These are phyloP conservation scores for Macrotyloma uniflorum DNA, from an alignment of 306 rosid genomes.

Conservation along the genomic window DNA sequence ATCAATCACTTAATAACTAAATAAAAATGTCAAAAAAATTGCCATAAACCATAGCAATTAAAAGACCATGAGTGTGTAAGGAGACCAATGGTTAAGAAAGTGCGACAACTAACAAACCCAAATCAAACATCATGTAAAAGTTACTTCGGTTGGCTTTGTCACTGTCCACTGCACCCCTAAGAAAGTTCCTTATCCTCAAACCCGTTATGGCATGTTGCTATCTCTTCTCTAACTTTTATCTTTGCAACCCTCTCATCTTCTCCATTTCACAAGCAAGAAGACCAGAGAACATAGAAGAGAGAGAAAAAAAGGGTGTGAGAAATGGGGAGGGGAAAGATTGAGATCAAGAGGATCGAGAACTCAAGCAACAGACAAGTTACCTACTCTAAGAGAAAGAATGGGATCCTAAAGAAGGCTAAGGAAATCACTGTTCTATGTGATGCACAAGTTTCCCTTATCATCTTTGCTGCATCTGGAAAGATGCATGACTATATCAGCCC, in stretches of 20 bases:
- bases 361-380: conserved; percentile 77
- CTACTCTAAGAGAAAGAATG: conserved; percentile 75
- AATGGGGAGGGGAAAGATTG: conserved; percentile 97
- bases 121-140: conserved; percentile 43
- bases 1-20: neutral
- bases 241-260: conserved; percentile 1
- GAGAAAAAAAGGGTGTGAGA: neutral
- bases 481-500: conserved; percentile 68
- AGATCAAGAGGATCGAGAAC: conserved; percentile 88
- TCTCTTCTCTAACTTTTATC: conserved; percentile 25
- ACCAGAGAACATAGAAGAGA: neutral
- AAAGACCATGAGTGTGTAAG: conserved; percentile 2
- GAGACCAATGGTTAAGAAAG: conserved; percentile 40
- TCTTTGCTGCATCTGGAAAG: conserved; percentile 58
- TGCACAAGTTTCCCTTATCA: conserved; percentile 70
- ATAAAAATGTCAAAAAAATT: neutral
- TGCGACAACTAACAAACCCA: conserved; percentile 34
- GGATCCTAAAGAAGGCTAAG: conserved; percentile 74
- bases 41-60: neutral
- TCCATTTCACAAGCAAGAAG: conserved; percentile 33
- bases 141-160: conserved; percentile 53
- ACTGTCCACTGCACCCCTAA: conserved; percentile 54
- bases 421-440: conserved; percentile 86
- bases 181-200: conserved; percentile 65
- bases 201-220: conserved; percentile 54